Evolutionary conservation across 495 filamentous ascomycete species (phyloP).

Genomic region (Friedmanniomyces endolithicus): DNA sequence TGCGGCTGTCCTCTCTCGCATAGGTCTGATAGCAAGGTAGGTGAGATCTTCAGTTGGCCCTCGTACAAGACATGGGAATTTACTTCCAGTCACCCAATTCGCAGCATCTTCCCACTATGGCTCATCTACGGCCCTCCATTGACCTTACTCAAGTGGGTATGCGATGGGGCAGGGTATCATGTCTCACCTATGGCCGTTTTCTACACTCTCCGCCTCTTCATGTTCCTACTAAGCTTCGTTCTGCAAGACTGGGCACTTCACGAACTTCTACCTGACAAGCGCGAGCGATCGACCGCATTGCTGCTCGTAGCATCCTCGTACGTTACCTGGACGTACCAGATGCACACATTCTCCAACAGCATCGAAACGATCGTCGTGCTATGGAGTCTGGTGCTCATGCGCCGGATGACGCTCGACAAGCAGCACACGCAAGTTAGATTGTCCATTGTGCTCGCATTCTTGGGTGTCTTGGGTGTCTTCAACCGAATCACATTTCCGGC

Average conservation of each 20-base stretch:
- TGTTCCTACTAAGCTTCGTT: constrained; percentile 91
- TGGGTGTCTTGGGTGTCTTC: constrained; percentile 76
- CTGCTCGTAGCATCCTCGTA: constrained; percentile 85
- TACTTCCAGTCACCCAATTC: constrained; percentile 68
- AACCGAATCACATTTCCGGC: constrained; percentile 96
- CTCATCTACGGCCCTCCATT: constrained; percentile 84
- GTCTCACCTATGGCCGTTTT: constrained; percentile 64
- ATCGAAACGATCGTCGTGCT: constrained; percentile 83
- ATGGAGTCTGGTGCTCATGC: constrained; percentile 84
- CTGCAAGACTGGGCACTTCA: constrained; percentile 94
- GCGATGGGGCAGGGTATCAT: constrained; percentile 44
- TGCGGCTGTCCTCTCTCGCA: background rate
- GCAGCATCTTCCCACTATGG: constrained; percentile 95
- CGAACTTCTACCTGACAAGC: constrained; percentile 66
- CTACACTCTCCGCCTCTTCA: constrained; percentile 71
- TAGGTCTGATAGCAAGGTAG: constrained; percentile 33
- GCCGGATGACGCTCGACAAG: constrained; percentile 50
- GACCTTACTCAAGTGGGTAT: constrained; percentile 79
- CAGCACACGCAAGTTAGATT: constrained; percentile 62
- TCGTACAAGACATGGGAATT: constrained; percentile 90
- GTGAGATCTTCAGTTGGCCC: constrained; percentile 78
- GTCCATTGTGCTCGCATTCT: constrained; percentile 61
- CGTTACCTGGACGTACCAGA: constrained; percentile 98
- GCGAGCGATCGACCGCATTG: constrained; percentile 58
- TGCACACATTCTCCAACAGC: constrained; percentile 96